Evolutionary conservation across 2,329 filamentous ascomycete genomes (phyloP).

Genomic region (Aspergillus fijiensis): DNA sequence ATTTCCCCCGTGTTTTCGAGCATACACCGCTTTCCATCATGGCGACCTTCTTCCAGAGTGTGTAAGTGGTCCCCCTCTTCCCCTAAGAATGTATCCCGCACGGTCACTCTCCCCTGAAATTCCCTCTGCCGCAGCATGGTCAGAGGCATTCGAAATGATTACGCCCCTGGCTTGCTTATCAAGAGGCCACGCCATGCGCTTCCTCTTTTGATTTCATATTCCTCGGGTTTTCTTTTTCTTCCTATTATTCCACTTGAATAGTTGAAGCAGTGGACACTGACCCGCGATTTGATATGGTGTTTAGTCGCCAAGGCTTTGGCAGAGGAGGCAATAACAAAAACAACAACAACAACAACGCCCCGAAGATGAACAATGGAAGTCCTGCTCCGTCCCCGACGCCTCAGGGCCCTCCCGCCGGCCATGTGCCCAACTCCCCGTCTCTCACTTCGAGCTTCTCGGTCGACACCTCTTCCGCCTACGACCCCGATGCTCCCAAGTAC

Average conservation of each 20-base stretch:
- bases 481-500: slow-evolving; percentile 48
- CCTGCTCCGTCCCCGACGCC: slow-evolving; percentile 31
- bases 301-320: slow-evolving; percentile 51
- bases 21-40: slow-evolving; percentile 30
- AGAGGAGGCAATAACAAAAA: slow-evolving; percentile 49
- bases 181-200: background rate
- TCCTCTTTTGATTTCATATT: slow-evolving; percentile 8
- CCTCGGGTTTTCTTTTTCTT: slow-evolving; percentile 10
- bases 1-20: background rate
- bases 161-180: slow-evolving; percentile 2
- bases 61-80: slow-evolving; percentile 40
- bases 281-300: slow-evolving; percentile 27
- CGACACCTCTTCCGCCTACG: slow-evolving; percentile 39
- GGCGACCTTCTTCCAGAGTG: slow-evolving; percentile 52
- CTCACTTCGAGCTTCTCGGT: slow-evolving; percentile 37
- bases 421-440: slow-evolving; percentile 42
- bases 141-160: background rate
- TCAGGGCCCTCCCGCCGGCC: slow-evolving; percentile 30
- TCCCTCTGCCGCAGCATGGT: slow-evolving; percentile 11
- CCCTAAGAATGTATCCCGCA: slow-evolving; percentile 16
- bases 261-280: slow-evolving; percentile 21
- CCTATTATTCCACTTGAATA: slow-evolving; percentile 8
- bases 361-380: slow-evolving; percentile 41
- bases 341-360: slow-evolving; percentile 39
- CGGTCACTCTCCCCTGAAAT: slow-evolving; percentile 26